phyloP scores from a whole-genome alignment of 2,329 filamentous ascomycete species.

The Seiridium unicorne region DNA sequence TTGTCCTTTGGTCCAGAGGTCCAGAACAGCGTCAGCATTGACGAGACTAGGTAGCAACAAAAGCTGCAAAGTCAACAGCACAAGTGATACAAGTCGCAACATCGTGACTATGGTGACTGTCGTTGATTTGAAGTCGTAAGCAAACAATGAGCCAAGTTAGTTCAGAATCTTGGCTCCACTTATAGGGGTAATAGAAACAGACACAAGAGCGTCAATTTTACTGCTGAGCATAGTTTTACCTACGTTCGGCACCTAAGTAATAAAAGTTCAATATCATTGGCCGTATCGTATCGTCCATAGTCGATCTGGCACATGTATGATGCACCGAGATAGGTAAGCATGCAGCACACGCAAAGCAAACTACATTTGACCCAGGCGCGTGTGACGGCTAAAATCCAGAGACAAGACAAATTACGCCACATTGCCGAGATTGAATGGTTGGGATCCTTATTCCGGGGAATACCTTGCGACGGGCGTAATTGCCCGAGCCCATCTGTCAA shows the following conservation, averaged over 20 bases:
- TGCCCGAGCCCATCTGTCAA: no score
- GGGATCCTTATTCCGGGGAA: no score
- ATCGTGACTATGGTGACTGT: constrained; percentile 2
- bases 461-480: no score
- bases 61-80: constrained; percentile 8
- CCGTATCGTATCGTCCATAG: background rate
- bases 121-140: background rate
- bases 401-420: background rate
- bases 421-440: no score
- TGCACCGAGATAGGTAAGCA: background rate
- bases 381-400: background rate
- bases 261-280: background rate
- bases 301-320: background rate
- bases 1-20: constrained; percentile 20
- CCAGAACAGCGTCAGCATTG: constrained; percentile 19
- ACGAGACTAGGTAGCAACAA: constrained; percentile 10
- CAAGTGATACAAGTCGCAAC: constrained; percentile 5
- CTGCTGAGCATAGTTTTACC: no score
- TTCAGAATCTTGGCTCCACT: constrained; percentile 1
- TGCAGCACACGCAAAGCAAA: background rate
- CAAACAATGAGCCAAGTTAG: background rate
- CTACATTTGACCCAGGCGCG: background rate
- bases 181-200: background rate
- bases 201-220: background rate
- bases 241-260: no score